phyloP scores from a whole-genome alignment of 768 basidiomycete species.

The Saitozyma podzolica region DNA sequence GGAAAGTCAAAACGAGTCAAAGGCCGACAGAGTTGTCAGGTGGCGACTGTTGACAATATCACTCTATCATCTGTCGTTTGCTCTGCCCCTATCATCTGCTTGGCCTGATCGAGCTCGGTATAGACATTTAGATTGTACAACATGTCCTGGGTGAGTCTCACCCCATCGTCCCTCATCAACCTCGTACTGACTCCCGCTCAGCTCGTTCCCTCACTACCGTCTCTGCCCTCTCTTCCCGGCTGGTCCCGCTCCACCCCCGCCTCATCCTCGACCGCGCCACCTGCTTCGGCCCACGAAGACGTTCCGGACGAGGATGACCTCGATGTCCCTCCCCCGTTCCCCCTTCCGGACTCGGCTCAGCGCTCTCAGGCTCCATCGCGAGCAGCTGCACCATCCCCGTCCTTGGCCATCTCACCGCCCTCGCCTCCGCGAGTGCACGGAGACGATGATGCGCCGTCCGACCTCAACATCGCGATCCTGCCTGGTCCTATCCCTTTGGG shows the following conservation, averaged over 20 bases:
- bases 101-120: no score
- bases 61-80: no score
- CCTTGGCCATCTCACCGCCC: constrained; percentile 35
- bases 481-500: constrained; percentile 36
- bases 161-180: background rate
- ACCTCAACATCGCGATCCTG: constrained; percentile 41
- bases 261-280: constrained; percentile 9
- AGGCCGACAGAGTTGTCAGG: no score
- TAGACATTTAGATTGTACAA: background rate
- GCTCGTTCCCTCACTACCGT: constrained; percentile 14
- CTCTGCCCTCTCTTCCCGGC: constrained; percentile 18
- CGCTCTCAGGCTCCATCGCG: constrained; percentile 39
- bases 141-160: constrained; percentile 25
- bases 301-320: constrained; percentile 31
- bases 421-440: constrained; percentile 23
- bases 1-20: no score
- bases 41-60: no score
- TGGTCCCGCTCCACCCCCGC: constrained; percentile 22
- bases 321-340: constrained; percentile 51
- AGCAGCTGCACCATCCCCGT: constrained; percentile 14
- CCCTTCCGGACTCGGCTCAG: constrained; percentile 50
- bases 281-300: background rate
- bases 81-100: no score
- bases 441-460: constrained; percentile 26
- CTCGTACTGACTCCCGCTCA: background rate